Base-by-base conservation (phyloP, 176 grass and related monocot genomes). In the Oryza longistaminata region DNA sequence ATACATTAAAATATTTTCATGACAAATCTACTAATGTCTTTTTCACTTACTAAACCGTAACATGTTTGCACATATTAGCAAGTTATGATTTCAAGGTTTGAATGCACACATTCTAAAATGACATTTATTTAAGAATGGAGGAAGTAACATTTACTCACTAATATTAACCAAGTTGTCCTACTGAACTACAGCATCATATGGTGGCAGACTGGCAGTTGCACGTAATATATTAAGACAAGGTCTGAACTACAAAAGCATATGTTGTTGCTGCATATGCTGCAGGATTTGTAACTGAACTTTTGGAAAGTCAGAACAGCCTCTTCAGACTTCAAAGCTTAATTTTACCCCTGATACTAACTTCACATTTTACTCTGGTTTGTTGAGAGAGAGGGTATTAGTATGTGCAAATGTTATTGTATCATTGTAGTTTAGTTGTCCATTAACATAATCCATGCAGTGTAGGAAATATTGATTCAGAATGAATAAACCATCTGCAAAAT, bases 171-270 rank as follows among this genome's bases (percentile, higher is more conserved):
- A 62, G 11, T 62, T 62, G 17, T 62, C 58, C 2, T 3, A 62
- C n/a, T n/a, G 58, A 22, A n/a, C n/a, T 75, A 75, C 22, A 81
- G 11, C n/a, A 80, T 39, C 49, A 79, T 27, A 84, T 75, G 37
- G 14, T 70, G 66, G n/a, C 73, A 39, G 21, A 27, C 10, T 70
- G 66, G n/a, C 73, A 39, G 21, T 70, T 76, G 55, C 64, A 14
- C 27, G 10, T 64, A 82, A 35, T 73, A 64, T 55, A 11, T 77
- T 64, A 12, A 62, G 9, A 37, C 62, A 25, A 71, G 65, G 45
- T 46, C 31, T 88, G 27, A 82, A 42, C 40, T 42, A 77, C 13
- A 77, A 65, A 14, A 83, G 11, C 25, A 60, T 24, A 74, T 1
- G 5, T 50, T 11, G 11, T 11, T 31, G 64, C 46, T 9, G 25